Evolutionary conservation across 164 flowering plant genomes (phyloP).

Genomic region (Stephania yunnanensis): DNA sequence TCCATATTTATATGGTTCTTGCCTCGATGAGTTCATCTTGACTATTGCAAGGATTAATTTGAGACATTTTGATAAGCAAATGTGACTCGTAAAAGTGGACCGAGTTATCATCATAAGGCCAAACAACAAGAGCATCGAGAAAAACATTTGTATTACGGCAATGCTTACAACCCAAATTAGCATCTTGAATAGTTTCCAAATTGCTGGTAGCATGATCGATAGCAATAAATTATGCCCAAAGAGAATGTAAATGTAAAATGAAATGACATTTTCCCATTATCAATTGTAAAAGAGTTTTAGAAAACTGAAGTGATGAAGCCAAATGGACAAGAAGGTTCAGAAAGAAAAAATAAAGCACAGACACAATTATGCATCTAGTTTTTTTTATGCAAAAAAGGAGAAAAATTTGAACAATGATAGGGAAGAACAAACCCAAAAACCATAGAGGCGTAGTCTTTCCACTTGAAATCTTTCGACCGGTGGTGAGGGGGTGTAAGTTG

Average conservation of each 20-base stretch:
- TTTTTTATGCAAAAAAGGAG: neutral
- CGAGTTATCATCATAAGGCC: neutral
- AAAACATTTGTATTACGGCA: neutral
- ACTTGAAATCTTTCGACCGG: conserved; percentile 84
- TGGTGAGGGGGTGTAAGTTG: conserved; percentile 88
- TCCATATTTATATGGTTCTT: neutral
- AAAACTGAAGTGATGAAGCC: neutral
- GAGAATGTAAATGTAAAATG: neutral
- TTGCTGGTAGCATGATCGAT: neutral
- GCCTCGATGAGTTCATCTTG: neutral
- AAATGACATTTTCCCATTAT: neutral
- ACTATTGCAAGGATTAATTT: neutral
- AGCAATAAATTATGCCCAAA: neutral
- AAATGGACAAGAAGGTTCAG: neutral
- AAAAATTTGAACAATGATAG: neutral
- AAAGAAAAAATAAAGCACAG: neutral
- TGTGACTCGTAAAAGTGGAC: neutral
- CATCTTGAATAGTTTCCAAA: neutral
- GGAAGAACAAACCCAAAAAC: conserved; percentile 74
- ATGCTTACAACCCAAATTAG: neutral
- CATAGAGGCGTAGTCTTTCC: conserved; percentile 99
- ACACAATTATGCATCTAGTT: too few relatives aligned
- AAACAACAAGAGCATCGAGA: neutral
- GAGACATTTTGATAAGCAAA: neutral
- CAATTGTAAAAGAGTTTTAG: neutral